These are phyloP conservation scores for Oemleria cerasiformis DNA, from an alignment of 306 rosid species.

Conservation along the genomic window DNA sequence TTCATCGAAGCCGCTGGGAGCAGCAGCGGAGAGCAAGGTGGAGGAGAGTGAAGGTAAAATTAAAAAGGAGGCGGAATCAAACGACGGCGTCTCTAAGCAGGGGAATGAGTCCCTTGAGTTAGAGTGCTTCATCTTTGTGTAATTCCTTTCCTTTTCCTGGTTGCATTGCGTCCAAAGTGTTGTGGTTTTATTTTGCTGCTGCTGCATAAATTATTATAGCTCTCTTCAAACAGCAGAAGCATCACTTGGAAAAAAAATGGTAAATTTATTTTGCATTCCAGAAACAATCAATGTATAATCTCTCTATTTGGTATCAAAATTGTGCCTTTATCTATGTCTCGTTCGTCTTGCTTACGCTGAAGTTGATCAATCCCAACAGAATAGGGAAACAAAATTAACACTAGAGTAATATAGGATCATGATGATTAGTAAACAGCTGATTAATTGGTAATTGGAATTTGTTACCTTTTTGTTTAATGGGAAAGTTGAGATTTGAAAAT, in stretches of 20 bases:
- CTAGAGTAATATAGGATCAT: no score
- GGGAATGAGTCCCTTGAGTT: slow-evolving; percentile 56
- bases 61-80: slow-evolving; percentile 13
- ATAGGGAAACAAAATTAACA: no score
- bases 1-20: slow-evolving; percentile 13
- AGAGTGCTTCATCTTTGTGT: slow-evolving; percentile 95
- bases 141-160: slow-evolving; percentile 16
- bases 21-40: slow-evolving; percentile 15
- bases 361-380: no score
- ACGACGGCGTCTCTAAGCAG: slow-evolving; percentile 30
- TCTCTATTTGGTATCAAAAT: not conserved
- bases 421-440: no score
- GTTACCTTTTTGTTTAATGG: not conserved
- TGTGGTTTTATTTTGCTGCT: not conserved
- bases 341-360: no score
- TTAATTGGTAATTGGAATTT: not conserved
- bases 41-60: slow-evolving; percentile 22
- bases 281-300: slow-evolving; percentile 4
- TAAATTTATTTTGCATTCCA: not conserved
- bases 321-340: not conserved
- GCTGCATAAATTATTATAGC: not conserved
- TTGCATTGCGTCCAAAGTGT: not conserved
- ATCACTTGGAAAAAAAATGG: not conserved
- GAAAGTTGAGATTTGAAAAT: slow-evolving; percentile 25
- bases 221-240: not conserved